phyloP scores from a whole-genome alignment of 2,329 filamentous ascomycete species.

The Claviceps maximensis region DNA sequence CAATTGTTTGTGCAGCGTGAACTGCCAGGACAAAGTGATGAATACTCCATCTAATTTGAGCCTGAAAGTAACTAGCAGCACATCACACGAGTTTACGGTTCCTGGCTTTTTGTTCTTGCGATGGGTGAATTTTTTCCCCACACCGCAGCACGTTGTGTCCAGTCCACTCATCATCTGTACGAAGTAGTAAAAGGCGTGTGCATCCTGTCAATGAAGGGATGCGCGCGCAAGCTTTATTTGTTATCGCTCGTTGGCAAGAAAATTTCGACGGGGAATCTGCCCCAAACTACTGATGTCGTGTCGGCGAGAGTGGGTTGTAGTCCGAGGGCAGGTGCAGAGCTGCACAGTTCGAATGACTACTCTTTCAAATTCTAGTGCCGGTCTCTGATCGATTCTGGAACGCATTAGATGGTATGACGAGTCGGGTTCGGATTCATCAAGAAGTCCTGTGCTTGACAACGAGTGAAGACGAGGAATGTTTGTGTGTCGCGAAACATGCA shows the following conservation, averaged over 20 bases:
- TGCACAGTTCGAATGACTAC: slow-evolving; percentile 43
- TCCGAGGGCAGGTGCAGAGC: slow-evolving; percentile 47
- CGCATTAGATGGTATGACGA: too few relatives aligned
- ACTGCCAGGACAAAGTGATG: slow-evolving; percentile 53
- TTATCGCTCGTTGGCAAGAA: slow-evolving; percentile 47
- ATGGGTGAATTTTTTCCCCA: background rate
- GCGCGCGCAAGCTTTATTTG: slow-evolving; percentile 45
- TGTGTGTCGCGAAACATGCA: background rate
- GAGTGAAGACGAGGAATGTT: background rate
- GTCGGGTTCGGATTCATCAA: background rate
- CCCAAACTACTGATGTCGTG: slow-evolving; percentile 49
- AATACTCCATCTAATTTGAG: slow-evolving; percentile 56
- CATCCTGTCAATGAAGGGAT: slow-evolving; percentile 51
- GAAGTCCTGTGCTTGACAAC: background rate
- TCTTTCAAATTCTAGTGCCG: slow-evolving; percentile 14
- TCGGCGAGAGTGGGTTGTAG: slow-evolving; percentile 53
- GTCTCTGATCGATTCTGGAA: background rate
- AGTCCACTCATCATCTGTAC: slow-evolving; percentile 50
- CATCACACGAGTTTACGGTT: background rate
- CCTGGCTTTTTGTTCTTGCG: background rate
- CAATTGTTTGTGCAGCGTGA: slow-evolving; percentile 52
- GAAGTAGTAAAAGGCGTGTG: slow-evolving; percentile 51
- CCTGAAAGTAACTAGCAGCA: slow-evolving; percentile 37
- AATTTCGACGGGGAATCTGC: slow-evolving; percentile 58
- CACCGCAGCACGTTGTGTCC: slow-evolving; percentile 49